Percentiles rank a stretch among this genome's conserved stretches.
Evolutionary conservation across 83 land plant species (phyloP).

Genomic region (Diphasiastrum complanatum): DNA sequence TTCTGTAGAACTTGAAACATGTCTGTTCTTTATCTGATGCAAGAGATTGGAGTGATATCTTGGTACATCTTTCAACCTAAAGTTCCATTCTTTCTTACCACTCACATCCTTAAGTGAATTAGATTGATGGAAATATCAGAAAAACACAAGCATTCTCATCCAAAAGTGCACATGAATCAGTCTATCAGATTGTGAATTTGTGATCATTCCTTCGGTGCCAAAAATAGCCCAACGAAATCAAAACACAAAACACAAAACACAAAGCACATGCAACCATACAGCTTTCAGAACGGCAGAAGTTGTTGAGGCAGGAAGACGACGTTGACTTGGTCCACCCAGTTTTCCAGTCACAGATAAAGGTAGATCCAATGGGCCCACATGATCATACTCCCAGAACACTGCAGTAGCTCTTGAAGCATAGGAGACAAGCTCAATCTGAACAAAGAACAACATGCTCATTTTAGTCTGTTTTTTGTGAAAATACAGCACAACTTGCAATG

Average conservation of each 20-base stretch:
- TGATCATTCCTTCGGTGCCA: no score
- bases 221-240: no score
- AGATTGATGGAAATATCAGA: no score
- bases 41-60: no score
- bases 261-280: slow-evolving; percentile 43
- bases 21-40: no score
- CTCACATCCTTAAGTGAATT: no score
- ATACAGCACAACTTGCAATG: background rate
- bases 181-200: no score
- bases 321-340: slow-evolving; percentile 81
- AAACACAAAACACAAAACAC: slow-evolving; percentile 1
- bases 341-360: slow-evolving; percentile 60
- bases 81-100: no score
- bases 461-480: no score
- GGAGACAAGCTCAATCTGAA: slow-evolving; percentile 62
- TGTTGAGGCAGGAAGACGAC: slow-evolving; percentile 43
- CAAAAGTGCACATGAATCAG: background rate
- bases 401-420: slow-evolving; percentile 48
- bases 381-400: slow-evolving; percentile 45
- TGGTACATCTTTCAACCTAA: no score
- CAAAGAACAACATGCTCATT: no score
- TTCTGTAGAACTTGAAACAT: no score
- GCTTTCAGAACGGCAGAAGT: slow-evolving; percentile 62
- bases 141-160: background rate
- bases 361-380: slow-evolving; percentile 18